A percentile compares a stretch with the other conserved stretches of the same genome.
Evolutionary conservation across 139 green algal genomes (phyloP).

Genomic region (Asterochloris erici): DNA sequence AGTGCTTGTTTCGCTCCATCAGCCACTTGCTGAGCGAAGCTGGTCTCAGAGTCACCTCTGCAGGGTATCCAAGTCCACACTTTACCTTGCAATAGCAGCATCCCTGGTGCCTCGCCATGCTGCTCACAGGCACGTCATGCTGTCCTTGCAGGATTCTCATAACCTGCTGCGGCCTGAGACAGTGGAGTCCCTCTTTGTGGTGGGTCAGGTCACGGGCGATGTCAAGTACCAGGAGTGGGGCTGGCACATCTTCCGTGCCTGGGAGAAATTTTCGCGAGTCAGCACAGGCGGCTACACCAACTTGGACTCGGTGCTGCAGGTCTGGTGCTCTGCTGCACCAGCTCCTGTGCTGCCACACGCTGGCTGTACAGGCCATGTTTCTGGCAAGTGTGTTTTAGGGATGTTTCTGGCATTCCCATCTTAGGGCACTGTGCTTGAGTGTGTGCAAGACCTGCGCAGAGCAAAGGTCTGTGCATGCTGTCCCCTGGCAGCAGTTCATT

Average conservation of each 20-base stretch:
- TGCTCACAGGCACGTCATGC: neutral
- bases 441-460: too few species aligned
- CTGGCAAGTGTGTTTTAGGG: too few species aligned
- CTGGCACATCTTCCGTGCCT: constrained; percentile 81
- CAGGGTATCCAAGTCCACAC: neutral
- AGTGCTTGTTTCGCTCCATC: neutral
- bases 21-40: neutral
- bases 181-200: constrained; percentile 78
- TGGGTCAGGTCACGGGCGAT: constrained; percentile 73
- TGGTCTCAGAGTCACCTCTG: too few species aligned
- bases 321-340: neutral
- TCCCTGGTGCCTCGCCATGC: neutral
- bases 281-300: constrained; percentile 61
- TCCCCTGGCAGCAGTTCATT: too few species aligned
- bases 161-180: constrained; percentile 84
- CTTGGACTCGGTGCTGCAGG: constrained; percentile 42
- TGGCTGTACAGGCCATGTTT: too few species aligned
- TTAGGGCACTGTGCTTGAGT: too few species aligned
- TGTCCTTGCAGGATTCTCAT: constrained; percentile 37
- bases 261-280: constrained; percentile 53
- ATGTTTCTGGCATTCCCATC: too few species aligned
- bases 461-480: too few species aligned
- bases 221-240: constrained; percentile 71
- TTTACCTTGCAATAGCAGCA: neutral
- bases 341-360: neutral